Conservation (phyloP, 2,329 filamentous ascomycete genomes). For the Neurospora sp. region DNA sequence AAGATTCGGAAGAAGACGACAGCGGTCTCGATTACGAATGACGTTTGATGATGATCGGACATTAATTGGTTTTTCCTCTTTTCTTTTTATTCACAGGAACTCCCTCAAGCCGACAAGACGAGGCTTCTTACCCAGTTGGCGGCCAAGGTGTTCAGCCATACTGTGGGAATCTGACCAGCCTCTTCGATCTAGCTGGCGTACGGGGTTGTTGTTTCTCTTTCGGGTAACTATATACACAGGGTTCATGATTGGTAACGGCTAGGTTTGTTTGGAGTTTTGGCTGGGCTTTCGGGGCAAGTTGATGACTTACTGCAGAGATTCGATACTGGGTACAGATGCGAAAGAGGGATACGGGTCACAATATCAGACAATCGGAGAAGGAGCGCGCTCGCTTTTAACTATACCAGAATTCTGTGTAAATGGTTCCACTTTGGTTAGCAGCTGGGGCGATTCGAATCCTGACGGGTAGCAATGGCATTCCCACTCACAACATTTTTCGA, state of each 20-base stretch:
- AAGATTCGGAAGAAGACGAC: neutral
- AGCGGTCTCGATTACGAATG: neutral
- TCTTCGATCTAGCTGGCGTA: neutral
- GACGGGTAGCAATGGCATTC: neutral
- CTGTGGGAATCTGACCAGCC: slow-evolving; percentile 43
- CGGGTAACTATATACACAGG: neutral
- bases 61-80: neutral
- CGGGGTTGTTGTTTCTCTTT: neutral
- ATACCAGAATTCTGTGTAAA: neutral
- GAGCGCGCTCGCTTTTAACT: neutral
- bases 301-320: neutral
- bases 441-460: neutral
- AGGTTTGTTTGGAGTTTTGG: neutral
- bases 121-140: slow-evolving; percentile 76
- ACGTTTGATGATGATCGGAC: neutral
- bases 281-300: neutral
- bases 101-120: slow-evolving; percentile 74
- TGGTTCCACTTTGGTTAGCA: neutral
- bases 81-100: slow-evolving; percentile 40
- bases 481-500: neutral
- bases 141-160: slow-evolving; percentile 75
- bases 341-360: neutral
- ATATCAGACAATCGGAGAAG: neutral
- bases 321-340: neutral
- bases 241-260: neutral